These are phyloP conservation scores for Annulohypoxylon maeteangense DNA, from an alignment of 495 filamentous ascomycete species.

Conservation along the genomic window DNA sequence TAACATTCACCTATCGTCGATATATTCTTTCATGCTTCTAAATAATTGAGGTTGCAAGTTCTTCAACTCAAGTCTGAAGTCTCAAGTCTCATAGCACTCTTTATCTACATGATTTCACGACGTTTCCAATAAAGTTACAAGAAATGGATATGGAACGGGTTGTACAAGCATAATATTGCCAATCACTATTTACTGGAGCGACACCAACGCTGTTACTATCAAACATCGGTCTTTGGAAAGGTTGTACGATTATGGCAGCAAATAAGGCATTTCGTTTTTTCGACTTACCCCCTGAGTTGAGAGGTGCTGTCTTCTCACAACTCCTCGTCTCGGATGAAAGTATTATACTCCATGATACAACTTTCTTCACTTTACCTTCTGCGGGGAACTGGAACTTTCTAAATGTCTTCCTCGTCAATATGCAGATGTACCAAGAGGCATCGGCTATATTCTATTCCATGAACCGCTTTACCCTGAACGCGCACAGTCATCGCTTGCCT, in stretches of 20 bases:
- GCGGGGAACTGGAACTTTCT: conserved; percentile 14
- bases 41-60: not conserved
- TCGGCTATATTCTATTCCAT: conserved; percentile 49
- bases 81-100: too few species aligned
- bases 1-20: not conserved
- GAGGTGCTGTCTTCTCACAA: conserved; percentile 74
- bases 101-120: not conserved
- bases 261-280: conserved; percentile 36
- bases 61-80: not conserved
- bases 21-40: not conserved
- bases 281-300: conserved; percentile 81
- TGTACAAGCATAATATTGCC: not conserved
- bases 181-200: too few species aligned
- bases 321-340: conserved; percentile 37
- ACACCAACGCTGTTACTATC: too few species aligned
- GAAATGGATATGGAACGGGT: not conserved
- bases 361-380: conserved; percentile 24
- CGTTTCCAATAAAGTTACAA: not conserved
- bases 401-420: conserved; percentile 48
- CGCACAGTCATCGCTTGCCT: conserved; percentile 43
- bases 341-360: conserved; percentile 42
- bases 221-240: not conserved
- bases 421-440: conserved; percentile 49
- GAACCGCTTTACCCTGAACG: conserved; percentile 48
- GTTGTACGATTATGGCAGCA: conserved; percentile 9